Conservation (phyloP, 2,329 filamentous ascomycete genomes). For the Stachybotrys elegans region DNA sequence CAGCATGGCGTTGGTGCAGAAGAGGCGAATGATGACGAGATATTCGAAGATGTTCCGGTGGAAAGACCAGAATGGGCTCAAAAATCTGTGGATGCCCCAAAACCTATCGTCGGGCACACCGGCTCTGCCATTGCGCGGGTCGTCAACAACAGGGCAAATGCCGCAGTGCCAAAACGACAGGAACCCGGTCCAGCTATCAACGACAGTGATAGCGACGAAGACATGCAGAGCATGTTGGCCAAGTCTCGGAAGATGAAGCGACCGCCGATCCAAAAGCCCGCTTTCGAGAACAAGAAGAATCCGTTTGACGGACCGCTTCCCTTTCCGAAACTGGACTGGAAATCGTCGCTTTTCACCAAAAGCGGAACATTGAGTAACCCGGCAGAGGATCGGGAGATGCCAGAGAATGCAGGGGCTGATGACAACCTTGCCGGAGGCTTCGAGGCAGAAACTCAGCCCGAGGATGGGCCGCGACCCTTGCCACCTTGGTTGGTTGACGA, state of each 20-base stretch:
- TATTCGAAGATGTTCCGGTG: constrained; percentile 46
- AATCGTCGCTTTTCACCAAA: constrained; percentile 52
- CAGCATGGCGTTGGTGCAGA: constrained; percentile 40
- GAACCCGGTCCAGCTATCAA: constrained; percentile 6
- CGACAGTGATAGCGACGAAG: constrained; percentile 72
- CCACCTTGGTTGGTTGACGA: constrained; percentile 71
- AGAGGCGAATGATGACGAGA: constrained; percentile 33
- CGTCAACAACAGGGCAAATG: constrained; percentile 68
- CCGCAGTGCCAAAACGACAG: constrained; percentile 44
- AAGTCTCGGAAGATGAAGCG: constrained; percentile 61
- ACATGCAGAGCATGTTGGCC: constrained; percentile 70
- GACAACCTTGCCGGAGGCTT: constrained; percentile 61
- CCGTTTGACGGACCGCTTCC: constrained; percentile 77
- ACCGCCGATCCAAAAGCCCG: constrained; percentile 27
- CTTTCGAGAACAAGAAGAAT: constrained; percentile 51
- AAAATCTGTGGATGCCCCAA: constrained; percentile 43
- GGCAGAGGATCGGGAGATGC: no score
- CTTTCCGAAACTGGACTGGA: constrained; percentile 79
- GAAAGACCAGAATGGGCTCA: constrained; percentile 50
- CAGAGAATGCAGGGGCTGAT: constrained; percentile 13
- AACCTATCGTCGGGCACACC: constrained; percentile 44
- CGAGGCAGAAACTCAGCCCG: constrained; percentile 41
- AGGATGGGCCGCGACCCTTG: constrained; percentile 51
- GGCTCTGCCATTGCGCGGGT: constrained; percentile 66
- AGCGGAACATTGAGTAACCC: constrained; percentile 22